A percentile compares a stretch with the other conserved stretches of the same genome.
Evolutionary conservation across 2,329 filamentous ascomycete species (phyloP).

Genomic region (Trichoderma guizhouense): DNA sequence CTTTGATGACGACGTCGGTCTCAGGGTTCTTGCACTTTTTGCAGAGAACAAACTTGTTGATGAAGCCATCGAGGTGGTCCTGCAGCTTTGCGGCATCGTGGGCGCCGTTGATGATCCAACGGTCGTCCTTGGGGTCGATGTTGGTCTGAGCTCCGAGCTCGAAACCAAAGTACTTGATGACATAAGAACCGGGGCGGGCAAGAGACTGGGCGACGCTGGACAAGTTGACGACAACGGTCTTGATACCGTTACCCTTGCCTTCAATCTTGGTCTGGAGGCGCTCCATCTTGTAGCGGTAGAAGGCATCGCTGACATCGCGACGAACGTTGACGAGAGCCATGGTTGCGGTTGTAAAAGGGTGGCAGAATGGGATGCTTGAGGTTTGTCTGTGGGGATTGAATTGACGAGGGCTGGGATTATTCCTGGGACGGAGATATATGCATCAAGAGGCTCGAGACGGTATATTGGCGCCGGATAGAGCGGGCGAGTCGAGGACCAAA

Average conservation of each 20-base stretch:
- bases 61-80: slow-evolving; percentile 97
- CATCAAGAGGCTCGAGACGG: slow-evolving; percentile 37
- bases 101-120: slow-evolving; percentile 99
- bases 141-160: slow-evolving; percentile 98
- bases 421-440: slow-evolving; percentile 25
- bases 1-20: slow-evolving; percentile 93
- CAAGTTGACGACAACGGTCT: slow-evolving; percentile 95
- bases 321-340: slow-evolving; percentile 99
- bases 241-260: slow-evolving; percentile 99
- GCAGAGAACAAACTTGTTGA: slow-evolving; percentile 97
- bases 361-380: background rate
- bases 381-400: background rate
- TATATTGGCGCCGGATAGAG: slow-evolving; percentile 20
- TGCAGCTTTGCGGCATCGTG: slow-evolving; percentile 94
- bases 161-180: slow-evolving; percentile 99
- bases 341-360: slow-evolving; percentile 48
- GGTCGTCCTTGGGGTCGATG: slow-evolving; percentile 93
- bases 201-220: slow-evolving; percentile 90
- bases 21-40: slow-evolving; percentile 99
- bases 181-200: slow-evolving; percentile 84
- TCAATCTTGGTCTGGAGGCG: slow-evolving; percentile 98
- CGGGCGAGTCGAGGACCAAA: slow-evolving; percentile 12
- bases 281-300: slow-evolving; percentile 99
- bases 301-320: slow-evolving; percentile 95
- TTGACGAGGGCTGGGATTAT: background rate